Evolutionary conservation across 257 asterid species (phyloP), one percentile per base, ranked within the genome.

Genomic region (Nyctanthes arbortristis): DNA sequence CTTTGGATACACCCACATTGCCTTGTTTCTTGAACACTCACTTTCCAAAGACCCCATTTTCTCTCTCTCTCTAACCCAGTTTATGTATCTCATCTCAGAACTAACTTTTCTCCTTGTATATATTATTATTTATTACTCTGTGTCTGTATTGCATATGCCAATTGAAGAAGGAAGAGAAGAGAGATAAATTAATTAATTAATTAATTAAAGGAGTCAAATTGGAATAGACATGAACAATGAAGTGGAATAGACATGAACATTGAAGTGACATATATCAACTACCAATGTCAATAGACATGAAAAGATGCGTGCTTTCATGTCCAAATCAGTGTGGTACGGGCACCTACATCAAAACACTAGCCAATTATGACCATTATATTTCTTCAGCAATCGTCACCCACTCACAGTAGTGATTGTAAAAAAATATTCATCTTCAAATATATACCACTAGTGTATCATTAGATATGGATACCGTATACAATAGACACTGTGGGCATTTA

Each of bases 251-350:
- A 73, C 65, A 79, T 75, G 84, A 82, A 81, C 78, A 81, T 84
- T 87, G 66, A 85, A 87, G 96, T 86, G 97, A 87, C 87, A 85
- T 79, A 85, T 79, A 84, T 88, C 97, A 92, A 90, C 78, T 71
- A 92, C 89, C 96, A 84, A 69, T 86, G 92, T 92, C 98, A 88
- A 87, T 82, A 72, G 95, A 93, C 98, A 90, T 87, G 98, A 93
- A 88, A 90, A 90, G 98, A 93, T 88, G 93, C 97, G 96, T 78
- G 87, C 95, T 87, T 88, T 93, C 98, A 90, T 74, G 92, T 93
- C 95, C 73, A 68, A 79, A 81, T 87, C 98, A 90, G 91, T 92
- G 89, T 86, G 86, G 58, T 92, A 82, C 92, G 85, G 86, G 58
- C 93, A 82, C 92, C 93, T 80, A 70, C 81, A 81, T 75, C 30